Percentiles rank a stretch among this genome's conserved stretches.
phyloP scores from a whole-genome alignment of 2,329 filamentous ascomycete species.

The Diaporthe destruens region DNA sequence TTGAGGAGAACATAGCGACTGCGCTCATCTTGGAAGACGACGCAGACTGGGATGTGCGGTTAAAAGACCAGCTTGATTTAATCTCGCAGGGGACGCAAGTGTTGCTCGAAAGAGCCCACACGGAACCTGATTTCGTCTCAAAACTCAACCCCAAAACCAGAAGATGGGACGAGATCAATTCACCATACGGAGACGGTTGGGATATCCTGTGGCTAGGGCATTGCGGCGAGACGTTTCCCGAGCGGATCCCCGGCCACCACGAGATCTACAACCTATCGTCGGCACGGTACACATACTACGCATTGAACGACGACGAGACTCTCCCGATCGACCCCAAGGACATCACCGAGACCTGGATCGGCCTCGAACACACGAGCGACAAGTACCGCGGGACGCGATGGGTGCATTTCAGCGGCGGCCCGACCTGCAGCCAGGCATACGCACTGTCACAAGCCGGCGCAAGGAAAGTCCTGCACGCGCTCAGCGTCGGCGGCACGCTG shows the following conservation, averaged over 20 bases:
- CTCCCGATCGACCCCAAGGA: constrained; percentile 10
- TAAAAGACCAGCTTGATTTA: constrained; percentile 51
- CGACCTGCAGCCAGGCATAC: constrained; percentile 41
- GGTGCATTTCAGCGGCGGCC: constrained; percentile 42
- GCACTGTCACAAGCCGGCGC: constrained; percentile 39
- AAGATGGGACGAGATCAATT: constrained; percentile 26
- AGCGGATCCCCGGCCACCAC: constrained; percentile 40
- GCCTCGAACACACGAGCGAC: constrained; percentile 31
- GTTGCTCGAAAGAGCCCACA: constrained; percentile 46
- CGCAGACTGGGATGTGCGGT: constrained; percentile 55
- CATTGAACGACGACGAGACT: constrained; percentile 37
- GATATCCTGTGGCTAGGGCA: constrained; percentile 56
- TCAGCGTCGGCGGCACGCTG: constrained; percentile 40
- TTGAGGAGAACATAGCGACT: constrained; percentile 51
- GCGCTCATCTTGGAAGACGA: constrained; percentile 57
- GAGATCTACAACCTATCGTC: constrained; percentile 36
- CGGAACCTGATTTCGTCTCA: constrained; percentile 8
- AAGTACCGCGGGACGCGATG: constrained; percentile 36
- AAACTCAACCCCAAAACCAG: not conserved
- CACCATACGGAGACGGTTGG: constrained; percentile 51
- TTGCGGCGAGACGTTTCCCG: constrained; percentile 48
- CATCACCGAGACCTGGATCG: constrained; percentile 36
- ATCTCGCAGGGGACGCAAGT: constrained; percentile 50
- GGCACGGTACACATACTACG: constrained; percentile 41
- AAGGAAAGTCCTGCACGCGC: constrained; percentile 38